Evolutionary conservation across 768 basidiomycete genomes (phyloP).

Genomic region (Lentinula boryana): DNA sequence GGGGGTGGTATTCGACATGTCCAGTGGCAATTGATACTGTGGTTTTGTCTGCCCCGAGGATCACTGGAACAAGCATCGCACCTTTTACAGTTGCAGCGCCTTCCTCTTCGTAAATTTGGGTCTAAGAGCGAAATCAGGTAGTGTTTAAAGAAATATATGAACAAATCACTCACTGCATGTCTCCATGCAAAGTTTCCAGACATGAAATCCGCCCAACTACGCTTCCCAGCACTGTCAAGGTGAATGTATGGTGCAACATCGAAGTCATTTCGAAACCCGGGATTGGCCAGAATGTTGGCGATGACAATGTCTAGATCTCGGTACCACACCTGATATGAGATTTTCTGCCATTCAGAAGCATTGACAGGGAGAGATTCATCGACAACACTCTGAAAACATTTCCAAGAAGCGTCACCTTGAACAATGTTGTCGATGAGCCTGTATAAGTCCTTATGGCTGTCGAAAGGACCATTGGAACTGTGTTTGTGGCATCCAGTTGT

Average conservation of each 20-base stretch:
- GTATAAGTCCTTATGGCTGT: conserved; percentile 9
- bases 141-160: neutral
- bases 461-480: no score
- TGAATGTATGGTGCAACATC: conserved; percentile 21
- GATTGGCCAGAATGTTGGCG: conserved; percentile 15
- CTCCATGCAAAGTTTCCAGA: conserved; percentile 34
- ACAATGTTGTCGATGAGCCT: conserved; percentile 15
- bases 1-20: conserved; percentile 28
- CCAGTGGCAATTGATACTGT: conserved; percentile 30
- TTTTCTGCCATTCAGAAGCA: conserved; percentile 15
- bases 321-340: conserved; percentile 19
- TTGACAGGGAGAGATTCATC: conserved; percentile 10
- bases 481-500: no score
- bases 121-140: neutral
- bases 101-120: neutral
- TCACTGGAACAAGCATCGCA: conserved; percentile 23
- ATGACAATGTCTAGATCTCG: conserved; percentile 10
- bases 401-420: conserved; percentile 18
- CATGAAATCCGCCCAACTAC: conserved; percentile 29
- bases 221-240: conserved; percentile 15
- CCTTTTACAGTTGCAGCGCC: conserved; percentile 7
- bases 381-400: conserved; percentile 9
- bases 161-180: conserved; percentile 21
- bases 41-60: conserved; percentile 34
- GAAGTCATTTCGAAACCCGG: conserved; percentile 12